Evolutionary conservation across 2,329 filamentous ascomycete genomes (phyloP).

Genomic region (Neonectria faginata): DNA sequence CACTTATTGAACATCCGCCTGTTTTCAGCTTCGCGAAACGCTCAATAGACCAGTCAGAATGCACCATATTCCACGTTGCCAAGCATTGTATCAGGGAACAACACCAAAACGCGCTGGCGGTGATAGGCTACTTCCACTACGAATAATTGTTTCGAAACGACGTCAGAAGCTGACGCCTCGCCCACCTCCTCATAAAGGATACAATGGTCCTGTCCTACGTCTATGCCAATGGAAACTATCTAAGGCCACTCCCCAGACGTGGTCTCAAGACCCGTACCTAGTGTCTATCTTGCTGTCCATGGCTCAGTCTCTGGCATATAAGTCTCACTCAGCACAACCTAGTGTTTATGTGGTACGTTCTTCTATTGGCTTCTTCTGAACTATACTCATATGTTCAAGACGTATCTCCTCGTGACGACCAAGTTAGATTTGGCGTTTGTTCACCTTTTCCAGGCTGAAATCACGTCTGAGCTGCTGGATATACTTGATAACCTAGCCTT

Average conservation of each 20-base stretch:
- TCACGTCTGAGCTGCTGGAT: background rate
- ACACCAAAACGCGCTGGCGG: background rate
- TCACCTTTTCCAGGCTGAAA: conserved; percentile 16
- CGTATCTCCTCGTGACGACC: conserved; percentile 11
- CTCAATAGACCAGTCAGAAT: background rate
- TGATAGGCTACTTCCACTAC: conserved; percentile 20
- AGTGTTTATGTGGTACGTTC: conserved; percentile 1
- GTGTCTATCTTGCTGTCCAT: conserved; percentile 20
- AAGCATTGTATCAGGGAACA: background rate
- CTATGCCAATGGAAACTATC: conserved; percentile 7
- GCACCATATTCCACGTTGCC: conserved; percentile 7
- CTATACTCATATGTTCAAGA: conserved; percentile 11
- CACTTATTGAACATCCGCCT: background rate
- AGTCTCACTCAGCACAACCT: conserved; percentile 1
- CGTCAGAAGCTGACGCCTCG: background rate
- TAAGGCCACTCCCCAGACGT: conserved; percentile 6
- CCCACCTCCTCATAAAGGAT: background rate
- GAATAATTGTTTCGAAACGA: conserved; percentile 1
- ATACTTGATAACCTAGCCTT: background rate
- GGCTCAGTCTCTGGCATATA: conserved; percentile 11
- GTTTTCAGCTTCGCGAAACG: conserved; percentile 11
- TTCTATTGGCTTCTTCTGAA: background rate
- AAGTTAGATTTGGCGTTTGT: conserved; percentile 5
- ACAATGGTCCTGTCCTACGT: conserved; percentile 8
- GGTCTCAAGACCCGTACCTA: conserved; percentile 21